Percentiles rank a stretch among this genome's conserved stretches.
These are phyloP conservation scores for Boletus semigastroideus DNA, from an alignment of 1,284 basidiomycete species.

Conservation along the genomic window DNA sequence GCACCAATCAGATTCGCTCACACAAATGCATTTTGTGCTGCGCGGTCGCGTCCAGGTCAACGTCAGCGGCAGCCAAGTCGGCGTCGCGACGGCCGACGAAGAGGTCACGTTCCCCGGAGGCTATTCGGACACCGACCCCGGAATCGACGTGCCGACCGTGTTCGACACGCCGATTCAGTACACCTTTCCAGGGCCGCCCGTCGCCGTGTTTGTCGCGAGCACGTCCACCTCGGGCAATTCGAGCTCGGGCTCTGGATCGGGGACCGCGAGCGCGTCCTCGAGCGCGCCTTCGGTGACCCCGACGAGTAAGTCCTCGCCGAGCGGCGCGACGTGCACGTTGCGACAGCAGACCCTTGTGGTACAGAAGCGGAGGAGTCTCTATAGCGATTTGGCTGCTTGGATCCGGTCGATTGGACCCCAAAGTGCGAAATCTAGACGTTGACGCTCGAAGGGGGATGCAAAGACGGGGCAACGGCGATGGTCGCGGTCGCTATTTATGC, in stretches of 20 bases:
- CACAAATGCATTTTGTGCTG: background rate
- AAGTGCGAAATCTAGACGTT: background rate
- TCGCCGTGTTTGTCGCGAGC: slow-evolving; percentile 42
- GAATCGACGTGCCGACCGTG: slow-evolving; percentile 50
- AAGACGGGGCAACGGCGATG: background rate
- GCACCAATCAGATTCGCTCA: background rate
- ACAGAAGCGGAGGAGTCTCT: slow-evolving; percentile 17
- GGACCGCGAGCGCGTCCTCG: background rate
- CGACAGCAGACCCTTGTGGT: slow-evolving; percentile 23
- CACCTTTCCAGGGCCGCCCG: slow-evolving; percentile 50
- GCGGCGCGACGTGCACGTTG: slow-evolving; percentile 14
- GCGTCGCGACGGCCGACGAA: slow-evolving; percentile 41
- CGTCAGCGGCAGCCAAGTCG: slow-evolving; percentile 51
- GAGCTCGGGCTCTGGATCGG: background rate
- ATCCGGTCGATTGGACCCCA: slow-evolving; percentile 22
- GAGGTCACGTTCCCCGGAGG: slow-evolving; percentile 68
- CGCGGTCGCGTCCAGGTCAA: slow-evolving; percentile 42
- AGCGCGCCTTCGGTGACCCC: background rate
- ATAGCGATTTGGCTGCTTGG: slow-evolving; percentile 22
- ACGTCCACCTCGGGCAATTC: slow-evolving; percentile 7
- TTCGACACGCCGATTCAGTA: slow-evolving; percentile 41
- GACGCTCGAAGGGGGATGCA: background rate
- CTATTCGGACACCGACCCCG: slow-evolving; percentile 61
- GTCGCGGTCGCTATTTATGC: background rate
- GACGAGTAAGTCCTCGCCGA: background rate